Evolutionary conservation across 208 protist genomes (phyloP).

Genomic region (Leishmania aethiopica): DNA sequence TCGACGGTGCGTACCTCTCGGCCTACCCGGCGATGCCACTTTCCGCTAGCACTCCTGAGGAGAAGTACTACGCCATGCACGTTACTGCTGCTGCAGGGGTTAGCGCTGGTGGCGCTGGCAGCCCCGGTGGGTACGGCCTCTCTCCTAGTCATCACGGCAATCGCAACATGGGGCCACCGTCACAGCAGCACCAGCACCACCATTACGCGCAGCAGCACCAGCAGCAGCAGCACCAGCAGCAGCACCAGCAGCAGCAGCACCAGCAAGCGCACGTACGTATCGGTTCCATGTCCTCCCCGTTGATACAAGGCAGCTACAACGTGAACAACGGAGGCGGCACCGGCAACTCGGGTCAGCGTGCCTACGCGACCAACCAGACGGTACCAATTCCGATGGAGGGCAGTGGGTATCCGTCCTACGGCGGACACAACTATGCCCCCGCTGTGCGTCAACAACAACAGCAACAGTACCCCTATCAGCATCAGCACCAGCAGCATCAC

Average conservation of each 20-base stretch:
- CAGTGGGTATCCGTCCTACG: neutral
- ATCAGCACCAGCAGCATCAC: neutral
- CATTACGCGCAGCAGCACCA: conserved; percentile 7
- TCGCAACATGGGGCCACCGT: neutral
- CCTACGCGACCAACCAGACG: conserved; percentile 3
- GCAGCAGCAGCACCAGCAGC: conserved; percentile 18
- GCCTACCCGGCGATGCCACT: neutral
- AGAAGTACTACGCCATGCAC: conserved; percentile 25
- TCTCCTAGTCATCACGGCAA: conserved; percentile 7
- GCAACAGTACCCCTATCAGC: conserved; percentile 17
- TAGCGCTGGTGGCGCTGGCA: neutral
- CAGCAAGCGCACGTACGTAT: conserved; percentile 17
- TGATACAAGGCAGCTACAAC: neutral
- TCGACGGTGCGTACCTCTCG: conserved; percentile 10
- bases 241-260: conserved; percentile 4
- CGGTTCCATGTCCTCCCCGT: neutral
- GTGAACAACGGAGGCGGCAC: neutral
- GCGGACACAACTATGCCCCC: neutral
- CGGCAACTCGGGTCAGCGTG: neutral
- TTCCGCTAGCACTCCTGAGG: conserved; percentile 4
- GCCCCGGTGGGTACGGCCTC: neutral
- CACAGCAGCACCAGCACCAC: conserved; percentile 10
- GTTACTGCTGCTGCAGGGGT: neutral
- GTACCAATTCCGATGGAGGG: conserved; percentile 3
- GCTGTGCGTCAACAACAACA: conserved; percentile 13